These are phyloP conservation scores for Alternaria viburni DNA, from an alignment of 2,329 filamentous ascomycete species.

Conservation along the genomic window DNA sequence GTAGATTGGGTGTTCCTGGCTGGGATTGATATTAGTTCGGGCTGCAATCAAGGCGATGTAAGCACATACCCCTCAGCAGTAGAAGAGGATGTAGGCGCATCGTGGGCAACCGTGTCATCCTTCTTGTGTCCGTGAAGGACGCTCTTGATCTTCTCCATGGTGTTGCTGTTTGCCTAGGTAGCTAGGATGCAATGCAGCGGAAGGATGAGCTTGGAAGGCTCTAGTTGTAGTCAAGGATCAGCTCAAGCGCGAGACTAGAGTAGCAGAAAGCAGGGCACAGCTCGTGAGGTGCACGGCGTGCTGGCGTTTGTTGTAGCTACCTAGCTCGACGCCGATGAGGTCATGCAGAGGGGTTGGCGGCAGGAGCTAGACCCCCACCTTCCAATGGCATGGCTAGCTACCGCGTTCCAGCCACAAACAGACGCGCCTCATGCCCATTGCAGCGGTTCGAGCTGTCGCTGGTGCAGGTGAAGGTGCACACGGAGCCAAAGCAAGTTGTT, in stretches of 20 bases:
- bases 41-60: not conserved
- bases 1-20: conserved; percentile 35
- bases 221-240: conserved; percentile 12
- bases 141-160: conserved; percentile 55
- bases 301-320: conserved; percentile 22
- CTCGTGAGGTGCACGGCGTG: conserved; percentile 19
- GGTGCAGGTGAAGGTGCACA: not conserved
- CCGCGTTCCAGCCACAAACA: conserved; percentile 16
- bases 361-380: conserved; percentile 22
- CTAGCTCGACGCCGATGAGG: conserved; percentile 19
- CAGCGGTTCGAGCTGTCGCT: conserved; percentile 9
- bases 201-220: conserved; percentile 5
- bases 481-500: conserved; percentile 3
- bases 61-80: conserved; percentile 13
- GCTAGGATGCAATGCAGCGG: conserved; percentile 9
- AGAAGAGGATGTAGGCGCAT: conserved; percentile 22
- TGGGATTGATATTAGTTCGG: conserved; percentile 6
- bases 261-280: conserved; percentile 32
- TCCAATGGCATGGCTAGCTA: conserved; percentile 21
- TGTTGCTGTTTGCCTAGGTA: conserved; percentile 4
- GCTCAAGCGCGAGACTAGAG: conserved; percentile 10
- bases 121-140: conserved; percentile 45
- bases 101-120: conserved; percentile 35
- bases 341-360: conserved; percentile 19
- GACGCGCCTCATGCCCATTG: conserved; percentile 17